Conservation (phyloP, 2,329 filamentous ascomycete species). For the Fusarium sp. region DNA sequence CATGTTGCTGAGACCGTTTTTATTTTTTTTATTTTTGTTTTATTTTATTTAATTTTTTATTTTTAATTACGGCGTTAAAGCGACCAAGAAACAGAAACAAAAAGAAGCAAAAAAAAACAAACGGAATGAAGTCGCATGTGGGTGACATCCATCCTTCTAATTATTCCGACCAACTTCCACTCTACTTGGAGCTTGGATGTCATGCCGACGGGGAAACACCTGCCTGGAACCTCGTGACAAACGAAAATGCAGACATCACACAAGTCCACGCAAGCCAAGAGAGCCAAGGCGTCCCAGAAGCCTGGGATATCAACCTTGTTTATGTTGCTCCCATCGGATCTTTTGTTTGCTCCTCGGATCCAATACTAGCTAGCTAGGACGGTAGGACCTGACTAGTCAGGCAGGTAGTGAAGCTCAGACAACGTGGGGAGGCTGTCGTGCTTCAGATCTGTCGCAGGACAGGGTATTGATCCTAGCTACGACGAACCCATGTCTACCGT, state of each 20-base stretch:
- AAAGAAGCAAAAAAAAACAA: not conserved
- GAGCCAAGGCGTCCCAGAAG: constrained; percentile 33
- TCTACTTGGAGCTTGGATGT: not conserved
- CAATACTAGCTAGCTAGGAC: constrained; percentile 4
- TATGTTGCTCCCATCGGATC: not conserved
- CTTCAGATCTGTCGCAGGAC: constrained; percentile 61
- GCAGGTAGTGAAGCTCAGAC: constrained; percentile 33
- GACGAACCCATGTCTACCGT: constrained; percentile 29
- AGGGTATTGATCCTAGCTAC: constrained; percentile 45
- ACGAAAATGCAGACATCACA: constrained; percentile 1
- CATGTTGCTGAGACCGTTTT: constrained; percentile 18
- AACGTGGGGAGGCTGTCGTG: constrained; percentile 47
- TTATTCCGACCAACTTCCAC: constrained; percentile 10
- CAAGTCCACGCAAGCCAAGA: constrained; percentile 17
- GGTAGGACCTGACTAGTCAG: constrained; percentile 5
- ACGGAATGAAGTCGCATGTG: not conserved
- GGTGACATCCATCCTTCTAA: not conserved
- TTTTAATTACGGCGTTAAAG: constrained; percentile 6
- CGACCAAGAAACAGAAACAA: not conserved
- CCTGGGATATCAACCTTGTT: constrained; percentile 28
- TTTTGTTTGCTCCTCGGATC: constrained; percentile 12
- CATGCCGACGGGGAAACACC: constrained; percentile 4
- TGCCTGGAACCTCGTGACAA: constrained; percentile 4
- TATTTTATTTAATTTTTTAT: too few species aligned
- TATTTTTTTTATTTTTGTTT: too few species aligned